Percentiles rank a stretch among this genome's conserved stretches.
phyloP scores from a whole-genome alignment of 129 eudicot species.

The Chrysanthemum makinoi region DNA sequence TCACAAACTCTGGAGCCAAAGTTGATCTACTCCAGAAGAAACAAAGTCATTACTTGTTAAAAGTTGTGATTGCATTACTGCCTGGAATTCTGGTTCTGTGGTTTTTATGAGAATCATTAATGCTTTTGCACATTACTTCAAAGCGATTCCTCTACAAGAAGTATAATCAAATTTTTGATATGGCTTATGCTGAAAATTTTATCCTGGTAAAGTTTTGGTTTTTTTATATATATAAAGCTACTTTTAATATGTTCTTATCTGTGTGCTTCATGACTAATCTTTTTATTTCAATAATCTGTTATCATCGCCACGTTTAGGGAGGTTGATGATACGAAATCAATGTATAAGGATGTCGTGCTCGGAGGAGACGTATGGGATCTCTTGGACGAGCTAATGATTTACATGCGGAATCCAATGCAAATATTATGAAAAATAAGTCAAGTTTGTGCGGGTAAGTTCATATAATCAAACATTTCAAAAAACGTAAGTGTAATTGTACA shows the following conservation, averaged over 20 bases:
- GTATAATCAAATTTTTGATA: conserved; percentile 75
- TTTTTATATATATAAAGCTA: not conserved
- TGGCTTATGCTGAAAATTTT: conserved; percentile 84
- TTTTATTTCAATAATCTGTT: conserved; percentile 21
- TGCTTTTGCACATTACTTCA: conserved; percentile 59
- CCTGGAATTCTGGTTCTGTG: conserved; percentile 75
- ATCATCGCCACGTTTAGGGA: no score
- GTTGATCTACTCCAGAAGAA: conserved; percentile 77
- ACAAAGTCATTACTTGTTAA: conserved; percentile 73
- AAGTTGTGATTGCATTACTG: conserved; percentile 56
- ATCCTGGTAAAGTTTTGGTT: conserved; percentile 52
- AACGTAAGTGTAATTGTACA: no score
- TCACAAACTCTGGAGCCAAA: conserved; percentile 80
- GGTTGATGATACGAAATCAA: no score
- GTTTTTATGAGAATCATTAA: conserved; percentile 71
- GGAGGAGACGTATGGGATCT: no score
- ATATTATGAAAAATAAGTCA: no score
- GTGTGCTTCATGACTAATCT: conserved; percentile 14
- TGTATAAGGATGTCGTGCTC: no score
- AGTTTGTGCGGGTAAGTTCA: no score
- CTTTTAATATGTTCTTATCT: not conserved
- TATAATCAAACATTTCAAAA: no score
- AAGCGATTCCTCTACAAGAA: conserved; percentile 56
- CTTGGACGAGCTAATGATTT: no score
- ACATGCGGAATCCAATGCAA: no score